Evolutionary conservation across 2,329 filamentous ascomycete genomes (phyloP).

Genomic region (Venturia asperata): DNA sequence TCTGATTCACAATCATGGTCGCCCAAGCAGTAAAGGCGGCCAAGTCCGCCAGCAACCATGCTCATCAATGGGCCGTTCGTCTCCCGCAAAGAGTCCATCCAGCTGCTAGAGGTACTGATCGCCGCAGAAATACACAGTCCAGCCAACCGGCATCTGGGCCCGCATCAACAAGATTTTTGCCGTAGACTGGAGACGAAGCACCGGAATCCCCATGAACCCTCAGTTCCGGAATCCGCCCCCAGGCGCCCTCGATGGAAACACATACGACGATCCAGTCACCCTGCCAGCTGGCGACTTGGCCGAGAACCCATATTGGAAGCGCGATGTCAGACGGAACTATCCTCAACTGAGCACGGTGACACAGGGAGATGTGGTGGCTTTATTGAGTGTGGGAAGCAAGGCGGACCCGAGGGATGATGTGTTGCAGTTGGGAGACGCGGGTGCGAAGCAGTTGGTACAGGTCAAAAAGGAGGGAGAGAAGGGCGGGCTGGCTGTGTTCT

Average conservation of each 20-base stretch:
- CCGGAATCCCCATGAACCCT: slow-evolving; percentile 85
- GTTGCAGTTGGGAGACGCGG: slow-evolving; percentile 65
- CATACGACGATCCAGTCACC: slow-evolving; percentile 77
- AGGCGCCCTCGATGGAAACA: slow-evolving; percentile 60
- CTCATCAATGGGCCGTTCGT: slow-evolving; percentile 13
- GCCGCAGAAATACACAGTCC: slow-evolving; percentile 88
- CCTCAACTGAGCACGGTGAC: slow-evolving; percentile 70
- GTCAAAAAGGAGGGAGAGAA: slow-evolving; percentile 68
- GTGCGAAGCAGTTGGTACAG: slow-evolving; percentile 65
- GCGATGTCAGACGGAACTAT: slow-evolving; percentile 77
- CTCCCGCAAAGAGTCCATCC: background rate
- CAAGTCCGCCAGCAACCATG: slow-evolving; percentile 1
- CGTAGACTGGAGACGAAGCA: slow-evolving; percentile 81
- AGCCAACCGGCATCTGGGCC: slow-evolving; percentile 85
- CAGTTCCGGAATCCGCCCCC: slow-evolving; percentile 85
- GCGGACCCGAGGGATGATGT: slow-evolving; percentile 71
- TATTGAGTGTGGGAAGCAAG: slow-evolving; percentile 78
- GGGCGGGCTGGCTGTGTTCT: slow-evolving; percentile 63
- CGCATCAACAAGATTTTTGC: slow-evolving; percentile 68
- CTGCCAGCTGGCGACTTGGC: slow-evolving; percentile 79
- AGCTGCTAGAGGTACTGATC: background rate
- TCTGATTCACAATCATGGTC: slow-evolving; percentile 6
- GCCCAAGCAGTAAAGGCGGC: slow-evolving; percentile 13
- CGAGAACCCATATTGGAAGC: slow-evolving; percentile 95
- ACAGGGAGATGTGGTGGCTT: slow-evolving; percentile 77